Evolutionary conservation across 1,284 basidiomycete species (phyloP).

Genomic region (Cryptococcus depauperatus): DNA sequence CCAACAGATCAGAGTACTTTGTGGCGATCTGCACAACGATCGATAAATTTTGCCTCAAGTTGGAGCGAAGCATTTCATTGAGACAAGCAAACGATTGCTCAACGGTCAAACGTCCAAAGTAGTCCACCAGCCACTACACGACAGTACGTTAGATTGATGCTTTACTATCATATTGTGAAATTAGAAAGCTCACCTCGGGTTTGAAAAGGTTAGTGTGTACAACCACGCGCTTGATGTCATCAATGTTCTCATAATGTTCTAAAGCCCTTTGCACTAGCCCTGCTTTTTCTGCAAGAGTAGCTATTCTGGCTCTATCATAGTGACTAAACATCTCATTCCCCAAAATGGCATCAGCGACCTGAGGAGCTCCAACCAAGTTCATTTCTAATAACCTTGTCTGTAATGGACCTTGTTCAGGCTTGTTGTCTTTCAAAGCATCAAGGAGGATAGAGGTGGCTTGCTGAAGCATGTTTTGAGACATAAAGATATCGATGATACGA

Average conservation of each 20-base stretch:
- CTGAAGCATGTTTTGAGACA: slow-evolving; percentile 99
- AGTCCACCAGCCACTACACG: slow-evolving; percentile 93
- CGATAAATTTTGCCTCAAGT: slow-evolving; percentile 96
- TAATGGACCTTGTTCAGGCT: slow-evolving; percentile 90
- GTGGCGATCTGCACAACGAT: slow-evolving; percentile 97
- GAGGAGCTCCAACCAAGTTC: slow-evolving; percentile 95
- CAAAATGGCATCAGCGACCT: slow-evolving; percentile 97
- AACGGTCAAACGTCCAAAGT: slow-evolving; percentile 96
- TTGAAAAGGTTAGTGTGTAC: slow-evolving; percentile 86
- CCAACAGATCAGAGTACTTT: slow-evolving; percentile 97
- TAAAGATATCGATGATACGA: slow-evolving; percentile 95
- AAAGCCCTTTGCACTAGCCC: slow-evolving; percentile 90
- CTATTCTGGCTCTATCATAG: slow-evolving; percentile 93
- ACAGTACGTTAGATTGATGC: slow-evolving; percentile 2
- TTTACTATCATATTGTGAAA: background rate
- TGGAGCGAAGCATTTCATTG: slow-evolving; percentile 94
- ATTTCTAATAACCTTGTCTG: slow-evolving; percentile 97
- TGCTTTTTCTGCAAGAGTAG: slow-evolving; percentile 97
- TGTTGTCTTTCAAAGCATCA: slow-evolving; percentile 99
- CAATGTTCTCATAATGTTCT: slow-evolving; percentile 95
- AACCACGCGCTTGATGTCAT: slow-evolving; percentile 96
- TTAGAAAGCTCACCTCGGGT: slow-evolving; percentile 57
- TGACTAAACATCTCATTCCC: slow-evolving; percentile 99
- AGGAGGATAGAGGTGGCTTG: slow-evolving; percentile 97
- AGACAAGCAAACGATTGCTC: slow-evolving; percentile 95